Evolutionary conservation across 768 basidiomycete genomes (phyloP), one percentile per base, ranked within the genome.

Genomic region (Hypholoma sublateritium): DNA sequence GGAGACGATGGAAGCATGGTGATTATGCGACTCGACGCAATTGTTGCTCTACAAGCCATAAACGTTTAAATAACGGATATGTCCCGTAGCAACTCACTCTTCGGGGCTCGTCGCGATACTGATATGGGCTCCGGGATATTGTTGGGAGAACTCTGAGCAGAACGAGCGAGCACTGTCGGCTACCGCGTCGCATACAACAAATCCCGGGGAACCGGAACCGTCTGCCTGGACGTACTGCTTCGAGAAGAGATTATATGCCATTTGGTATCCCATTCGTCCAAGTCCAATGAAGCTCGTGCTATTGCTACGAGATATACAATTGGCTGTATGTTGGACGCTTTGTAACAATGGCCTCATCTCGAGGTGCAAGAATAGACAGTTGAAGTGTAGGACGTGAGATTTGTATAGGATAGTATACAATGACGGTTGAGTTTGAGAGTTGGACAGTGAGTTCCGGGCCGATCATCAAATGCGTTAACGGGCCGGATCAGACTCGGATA

Each of bases 1-100:
- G 93, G 91, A 6, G 93, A 91, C 0, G 93, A 95, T 0, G 95
- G 95, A 1, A 98, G 79, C 93, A 96, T 95, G 5, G 94, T 95
- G 50, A 98, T 69, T 45, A 97, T 78, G 8, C 83, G 87, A 45
- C 77, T 71, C 16, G 89, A 88, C 21, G 80, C 74, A 8, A 76
- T 62, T n/a, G 84, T 76, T 5, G 89, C 89, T 62, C 91, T 92
- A 48, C 11, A 35, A 44, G 56, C 48, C 22, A 49, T 50, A 19
- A 36, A 32, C n/a, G n/a, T 34, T 24, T 19, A 8, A n/a, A 37
- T 34, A 21, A 39, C 34, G 41, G 24, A 55, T 17, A n/a, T 16
- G 25, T 21, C 21, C 35, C 35, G 14, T 56, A 32, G 51, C 58
- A 37, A 81, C 90, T 69, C 71, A 92, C 92, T 92, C 85, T 65